A percentile compares a stretch with the other conserved stretches of the same genome.
These are phyloP conservation scores for Cercospora berteroae DNA, from an alignment of 2,329 filamentous ascomycete species.

Conservation along the genomic window DNA sequence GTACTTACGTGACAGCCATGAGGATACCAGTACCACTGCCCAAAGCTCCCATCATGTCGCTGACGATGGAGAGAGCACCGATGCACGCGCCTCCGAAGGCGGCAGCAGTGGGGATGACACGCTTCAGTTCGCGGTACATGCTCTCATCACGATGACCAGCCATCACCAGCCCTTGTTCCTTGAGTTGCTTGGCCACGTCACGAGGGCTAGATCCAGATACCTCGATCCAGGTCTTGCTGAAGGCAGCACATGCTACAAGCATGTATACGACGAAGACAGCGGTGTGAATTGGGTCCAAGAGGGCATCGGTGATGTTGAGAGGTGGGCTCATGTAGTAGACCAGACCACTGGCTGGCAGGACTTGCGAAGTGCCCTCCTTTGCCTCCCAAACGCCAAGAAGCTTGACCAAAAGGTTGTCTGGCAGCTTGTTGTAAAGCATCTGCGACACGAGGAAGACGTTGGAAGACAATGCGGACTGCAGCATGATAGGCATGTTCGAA, in stretches of 20 bases:
- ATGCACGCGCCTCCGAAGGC: constrained; percentile 99
- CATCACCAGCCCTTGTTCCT: constrained; percentile 99
- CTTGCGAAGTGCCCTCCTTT: constrained; percentile 91
- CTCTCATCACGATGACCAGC: constrained; percentile 98
- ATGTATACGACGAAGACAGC: constrained; percentile 95
- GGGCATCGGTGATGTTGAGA: constrained; percentile 90
- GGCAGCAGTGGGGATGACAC: constrained; percentile 95
- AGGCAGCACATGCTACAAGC: constrained; percentile 94
- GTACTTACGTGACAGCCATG: constrained; percentile 91
- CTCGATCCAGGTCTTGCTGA: constrained; percentile 99
- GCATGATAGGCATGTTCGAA: constrained; percentile 99
- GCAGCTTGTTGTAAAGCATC: constrained; percentile 99
- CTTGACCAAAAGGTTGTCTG: constrained; percentile 95
- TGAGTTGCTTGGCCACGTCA: constrained; percentile 98
- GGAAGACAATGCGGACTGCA: constrained; percentile 96
- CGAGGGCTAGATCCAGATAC: constrained; percentile 96
- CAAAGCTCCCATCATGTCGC: constrained; percentile 91
- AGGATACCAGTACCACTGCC: constrained; percentile 97
- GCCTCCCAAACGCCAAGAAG: constrained; percentile 98
- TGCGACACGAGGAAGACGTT: constrained; percentile 99
- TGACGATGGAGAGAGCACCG: constrained; percentile 91
- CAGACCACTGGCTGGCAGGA: constrained; percentile 87
- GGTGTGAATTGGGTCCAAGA: constrained; percentile 95
- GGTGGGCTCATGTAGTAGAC: constrained; percentile 99
- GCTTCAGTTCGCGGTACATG: constrained; percentile 99